These are phyloP conservation scores for Austroboletus novae-zelandiae DNA, from an alignment of 1,284 basidiomycete species.

Conservation along the genomic window DNA sequence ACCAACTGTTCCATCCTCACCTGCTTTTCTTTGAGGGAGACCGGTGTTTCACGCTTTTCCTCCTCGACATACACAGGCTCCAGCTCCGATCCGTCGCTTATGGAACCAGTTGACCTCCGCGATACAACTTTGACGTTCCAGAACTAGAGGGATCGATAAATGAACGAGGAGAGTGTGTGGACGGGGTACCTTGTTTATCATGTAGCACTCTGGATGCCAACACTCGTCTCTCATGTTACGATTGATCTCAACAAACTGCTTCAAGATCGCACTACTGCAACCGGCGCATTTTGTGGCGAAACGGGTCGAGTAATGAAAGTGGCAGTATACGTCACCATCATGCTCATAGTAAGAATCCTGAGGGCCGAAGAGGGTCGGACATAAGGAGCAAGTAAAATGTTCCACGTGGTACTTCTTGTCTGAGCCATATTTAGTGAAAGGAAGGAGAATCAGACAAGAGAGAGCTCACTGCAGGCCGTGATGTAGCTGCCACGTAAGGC, in stretches of 20 bases:
- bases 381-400: constrained; percentile 98
- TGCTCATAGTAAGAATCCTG: constrained; percentile 99
- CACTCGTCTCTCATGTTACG: constrained; percentile 97
- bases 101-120: constrained; percentile 61
- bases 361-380: constrained; percentile 93
- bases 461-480: constrained; percentile 91
- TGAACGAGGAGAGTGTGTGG: neutral
- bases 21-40: constrained; percentile 90
- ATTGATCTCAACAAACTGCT: constrained; percentile 99
- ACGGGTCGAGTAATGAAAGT: constrained; percentile 97
- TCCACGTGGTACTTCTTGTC: constrained; percentile 99
- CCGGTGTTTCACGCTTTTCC: constrained; percentile 77
- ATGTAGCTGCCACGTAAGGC: constrained; percentile 97
- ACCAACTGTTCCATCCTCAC: constrained; percentile 96
- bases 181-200: constrained; percentile 91
- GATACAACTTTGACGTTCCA: constrained; percentile 98
- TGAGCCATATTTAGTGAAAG: constrained; percentile 36
- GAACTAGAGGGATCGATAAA: constrained; percentile 56
- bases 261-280: constrained; percentile 97
- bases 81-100: constrained; percentile 50
- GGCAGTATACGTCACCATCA: constrained; percentile 92
- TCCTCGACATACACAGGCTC: constrained; percentile 66
- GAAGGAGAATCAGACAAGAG: constrained; percentile 1
- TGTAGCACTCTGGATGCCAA: constrained; percentile 99
- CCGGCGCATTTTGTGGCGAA: constrained; percentile 99